These are phyloP conservation scores for Themeda triandra DNA, from an alignment of 176 grass and related monocot species.

Conservation along the genomic window DNA sequence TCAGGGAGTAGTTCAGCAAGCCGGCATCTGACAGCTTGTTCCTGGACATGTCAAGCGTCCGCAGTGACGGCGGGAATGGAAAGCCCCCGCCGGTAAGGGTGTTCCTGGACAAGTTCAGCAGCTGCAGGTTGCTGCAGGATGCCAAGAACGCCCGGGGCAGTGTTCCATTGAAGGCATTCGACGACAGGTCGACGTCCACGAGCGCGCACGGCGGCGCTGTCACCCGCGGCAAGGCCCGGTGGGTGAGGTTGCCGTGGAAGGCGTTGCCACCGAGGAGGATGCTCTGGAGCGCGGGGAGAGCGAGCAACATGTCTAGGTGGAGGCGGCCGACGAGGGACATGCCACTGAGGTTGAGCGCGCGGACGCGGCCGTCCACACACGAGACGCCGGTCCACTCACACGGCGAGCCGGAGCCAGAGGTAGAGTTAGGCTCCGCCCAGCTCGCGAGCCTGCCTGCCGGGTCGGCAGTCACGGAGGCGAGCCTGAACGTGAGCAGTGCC, in stretches of 20 bases:
- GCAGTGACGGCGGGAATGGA: conserved; percentile 44
- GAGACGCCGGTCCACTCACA: conserved; percentile 61
- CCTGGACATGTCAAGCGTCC: conserved; percentile 50
- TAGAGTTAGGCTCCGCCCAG: conserved; percentile 25
- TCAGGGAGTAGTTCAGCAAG: conserved; percentile 54
- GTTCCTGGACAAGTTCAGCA: conserved; percentile 63
- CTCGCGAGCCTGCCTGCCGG: conserved; percentile 2
- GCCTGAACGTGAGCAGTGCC: conserved; percentile 62
- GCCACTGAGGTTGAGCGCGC: conserved; percentile 42
- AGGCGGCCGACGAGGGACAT: conserved; percentile 49
- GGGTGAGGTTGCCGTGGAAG: conserved; percentile 50
- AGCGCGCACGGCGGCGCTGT: conserved; percentile 32
- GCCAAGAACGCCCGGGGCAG: conserved; percentile 42
- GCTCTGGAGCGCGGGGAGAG: conserved; percentile 26
- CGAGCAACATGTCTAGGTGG: conserved; percentile 40
- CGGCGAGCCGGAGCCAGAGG: neutral
- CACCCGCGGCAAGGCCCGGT: neutral
- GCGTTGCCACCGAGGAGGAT: conserved; percentile 48
- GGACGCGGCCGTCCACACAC: conserved; percentile 37
- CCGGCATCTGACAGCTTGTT: conserved; percentile 46
- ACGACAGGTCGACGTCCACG: conserved; percentile 49
- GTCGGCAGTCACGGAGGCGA: conserved; percentile 46
- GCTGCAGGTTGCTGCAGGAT: conserved; percentile 37
- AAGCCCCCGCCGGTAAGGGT: conserved; percentile 39
- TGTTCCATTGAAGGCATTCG: conserved; percentile 48